Conservation (phyloP, 495 filamentous ascomycete genomes). For the Apiosordaria backusii region DNA sequence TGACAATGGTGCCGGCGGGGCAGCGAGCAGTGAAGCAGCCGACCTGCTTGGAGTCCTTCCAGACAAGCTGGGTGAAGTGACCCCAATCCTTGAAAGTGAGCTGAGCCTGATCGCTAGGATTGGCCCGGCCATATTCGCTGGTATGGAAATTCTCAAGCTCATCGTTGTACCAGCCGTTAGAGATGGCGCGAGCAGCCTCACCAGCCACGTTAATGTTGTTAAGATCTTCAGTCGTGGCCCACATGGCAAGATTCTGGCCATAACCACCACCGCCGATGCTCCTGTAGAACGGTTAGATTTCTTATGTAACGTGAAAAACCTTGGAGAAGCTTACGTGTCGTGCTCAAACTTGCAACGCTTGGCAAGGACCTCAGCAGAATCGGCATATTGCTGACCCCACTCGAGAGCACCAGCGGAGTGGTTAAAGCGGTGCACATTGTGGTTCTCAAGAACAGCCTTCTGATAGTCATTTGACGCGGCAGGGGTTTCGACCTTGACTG, state of each 20-base stretch:
- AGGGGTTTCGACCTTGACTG: constrained; percentile 15
- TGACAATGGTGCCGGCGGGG: constrained; percentile 43
- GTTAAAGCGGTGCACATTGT: constrained; percentile 84
- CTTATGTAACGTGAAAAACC: neutral
- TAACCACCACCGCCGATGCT: constrained; percentile 59
- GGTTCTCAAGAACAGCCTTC: constrained; percentile 55
- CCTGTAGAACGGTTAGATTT: constrained; percentile 27
- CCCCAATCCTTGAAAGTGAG: constrained; percentile 66
- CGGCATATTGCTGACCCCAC: constrained; percentile 61
- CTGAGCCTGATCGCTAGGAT: constrained; percentile 46
- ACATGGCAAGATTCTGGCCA: constrained; percentile 78
- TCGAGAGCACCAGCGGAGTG: constrained; percentile 64
- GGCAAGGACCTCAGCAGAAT: constrained; percentile 52
- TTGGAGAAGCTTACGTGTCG: constrained; percentile 60
- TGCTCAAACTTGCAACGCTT: constrained; percentile 67
- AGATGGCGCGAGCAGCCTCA: constrained; percentile 62
- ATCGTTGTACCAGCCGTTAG: constrained; percentile 79
- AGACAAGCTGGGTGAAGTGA: constrained; percentile 89
- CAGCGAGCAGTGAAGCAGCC: constrained; percentile 68
- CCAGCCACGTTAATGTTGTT: constrained; percentile 31
- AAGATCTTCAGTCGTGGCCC: constrained; percentile 31
- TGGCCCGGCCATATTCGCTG: constrained; percentile 37
- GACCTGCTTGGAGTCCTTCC: constrained; percentile 65
- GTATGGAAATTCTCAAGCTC: constrained; percentile 53
- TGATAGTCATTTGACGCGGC: constrained; percentile 29